Evolutionary conservation across 225 moss, liverwort and hornwort species (phyloP).

Genomic region (Straminergon stramineum): DNA sequence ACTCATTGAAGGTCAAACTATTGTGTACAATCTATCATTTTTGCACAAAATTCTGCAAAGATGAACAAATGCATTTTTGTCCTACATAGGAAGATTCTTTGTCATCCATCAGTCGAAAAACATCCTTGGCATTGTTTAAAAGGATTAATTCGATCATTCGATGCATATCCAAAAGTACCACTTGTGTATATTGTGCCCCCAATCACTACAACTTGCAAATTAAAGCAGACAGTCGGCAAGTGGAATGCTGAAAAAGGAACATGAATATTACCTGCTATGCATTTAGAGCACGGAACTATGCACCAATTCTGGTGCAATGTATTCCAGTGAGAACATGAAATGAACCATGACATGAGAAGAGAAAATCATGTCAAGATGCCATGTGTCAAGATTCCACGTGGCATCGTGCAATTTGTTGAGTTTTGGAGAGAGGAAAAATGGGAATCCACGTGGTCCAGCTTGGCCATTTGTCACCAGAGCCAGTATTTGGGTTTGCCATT

Average conservation of each 20-base stretch:
- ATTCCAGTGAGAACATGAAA: background rate
- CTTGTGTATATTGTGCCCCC: no score
- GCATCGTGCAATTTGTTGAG: background rate
- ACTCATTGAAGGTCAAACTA: no score
- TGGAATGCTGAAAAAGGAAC: background rate
- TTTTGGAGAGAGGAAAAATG: background rate
- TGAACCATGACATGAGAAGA: background rate
- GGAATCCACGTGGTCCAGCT: background rate
- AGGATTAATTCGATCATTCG: no score
- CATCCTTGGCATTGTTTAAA: no score
- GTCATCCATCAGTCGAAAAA: no score
- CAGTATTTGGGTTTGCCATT: background rate
- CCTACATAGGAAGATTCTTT: no score
- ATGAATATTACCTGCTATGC: background rate
- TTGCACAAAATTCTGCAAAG: no score
- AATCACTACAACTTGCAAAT: no score
- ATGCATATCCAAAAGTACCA: no score
- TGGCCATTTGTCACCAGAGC: background rate
- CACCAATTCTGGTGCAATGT: background rate
- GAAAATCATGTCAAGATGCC: background rate
- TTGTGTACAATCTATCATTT: no score
- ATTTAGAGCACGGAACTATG: background rate
- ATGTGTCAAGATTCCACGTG: background rate
- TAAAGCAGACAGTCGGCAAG: no score
- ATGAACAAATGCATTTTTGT: no score